Base-by-base conservation (phyloP, 345 rosid genomes). In the Populus nigra region DNA sequence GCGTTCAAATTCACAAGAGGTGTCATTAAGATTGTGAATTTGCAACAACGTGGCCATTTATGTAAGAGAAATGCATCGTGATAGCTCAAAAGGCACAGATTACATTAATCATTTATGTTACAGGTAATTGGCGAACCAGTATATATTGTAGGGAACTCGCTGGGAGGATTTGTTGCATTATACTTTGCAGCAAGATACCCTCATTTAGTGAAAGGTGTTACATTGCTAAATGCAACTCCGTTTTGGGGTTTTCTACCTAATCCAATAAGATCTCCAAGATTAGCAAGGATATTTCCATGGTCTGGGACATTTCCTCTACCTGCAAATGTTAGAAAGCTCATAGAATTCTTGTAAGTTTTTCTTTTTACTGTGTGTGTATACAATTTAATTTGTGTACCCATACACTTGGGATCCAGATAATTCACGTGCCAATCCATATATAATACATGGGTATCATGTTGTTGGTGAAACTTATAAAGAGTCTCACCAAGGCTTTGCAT, bases 161-260 rank as follows among this genome's bases (percentile, higher is more conserved):
- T 96, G 5, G 99, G 99, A 83, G 98, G 99, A 68, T 93, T 83
- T 66, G 97, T 93, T 25, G 94, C 96, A 11, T 80, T 96, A 39
- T 92, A 88, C 88, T 90, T 92, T 77, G 94, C 99, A 22, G 99
- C 99, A 80, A 79, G 85, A 75, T 78, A 91, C 82, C 98, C 98
- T 66, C 87, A 93, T 16, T 79, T 91, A 79, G 98, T 96, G 82
- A 92, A 92, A 80, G 99, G 99, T 69, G 90, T 93, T 65, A 93
- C 96, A 1, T 82, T 93, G 85, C 93, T 96, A 20, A 96, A 96
- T 67, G 98, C 99, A 8, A 93, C 99, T 66, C 99, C 98, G n/a
- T 93, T 93, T 80, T 96, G 98, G 99, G 99, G 99, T 53, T 90
- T 96, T 80, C 86, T 89, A 47, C 98, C 99, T 12, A 96, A 96